Evolutionary conservation across 495 filamentous ascomycete genomes (phyloP).

Genomic region (Trichoderma asperelloides): DNA sequence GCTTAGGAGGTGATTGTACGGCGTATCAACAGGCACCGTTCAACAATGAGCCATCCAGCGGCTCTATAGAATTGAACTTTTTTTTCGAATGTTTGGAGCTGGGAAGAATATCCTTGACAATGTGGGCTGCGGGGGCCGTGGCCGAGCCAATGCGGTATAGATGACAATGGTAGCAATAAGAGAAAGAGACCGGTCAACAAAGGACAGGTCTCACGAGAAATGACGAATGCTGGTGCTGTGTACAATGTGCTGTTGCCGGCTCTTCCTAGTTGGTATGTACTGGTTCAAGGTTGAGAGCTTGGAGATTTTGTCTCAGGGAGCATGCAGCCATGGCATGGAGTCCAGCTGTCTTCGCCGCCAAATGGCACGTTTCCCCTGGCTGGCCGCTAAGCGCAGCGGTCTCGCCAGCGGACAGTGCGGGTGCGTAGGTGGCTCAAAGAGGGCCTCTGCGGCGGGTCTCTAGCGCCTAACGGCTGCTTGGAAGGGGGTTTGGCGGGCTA

Average conservation of each 20-base stretch:
- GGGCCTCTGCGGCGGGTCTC: background rate
- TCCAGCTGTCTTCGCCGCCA: background rate
- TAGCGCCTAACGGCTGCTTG: background rate
- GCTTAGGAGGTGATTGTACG: background rate
- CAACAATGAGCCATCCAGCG: slow-evolving; percentile 4
- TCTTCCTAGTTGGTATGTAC: background rate
- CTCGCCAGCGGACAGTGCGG: background rate
- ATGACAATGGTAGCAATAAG: background rate
- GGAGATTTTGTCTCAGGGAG: slow-evolving; percentile 7
- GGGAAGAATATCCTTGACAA: background rate
- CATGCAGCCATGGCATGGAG: slow-evolving; percentile 1
- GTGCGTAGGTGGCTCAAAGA: slow-evolving; percentile 1
- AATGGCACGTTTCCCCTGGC: slow-evolving; percentile 8
- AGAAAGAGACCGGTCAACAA: background rate
- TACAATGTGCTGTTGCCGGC: background rate
- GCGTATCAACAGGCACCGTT: background rate
- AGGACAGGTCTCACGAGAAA: background rate
- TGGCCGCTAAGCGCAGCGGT: slow-evolving; percentile 3
- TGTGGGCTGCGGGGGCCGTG: background rate
- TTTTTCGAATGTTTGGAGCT: background rate
- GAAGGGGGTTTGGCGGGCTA: background rate
- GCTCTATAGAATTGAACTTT: background rate
- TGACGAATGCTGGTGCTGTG: background rate
- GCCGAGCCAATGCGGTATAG: slow-evolving; percentile 1
- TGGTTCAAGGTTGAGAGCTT: background rate